Evolutionary conservation across 192 early-diverging fungal genomes (phyloP).

Genomic region (Umbelopsis vinacea): DNA sequence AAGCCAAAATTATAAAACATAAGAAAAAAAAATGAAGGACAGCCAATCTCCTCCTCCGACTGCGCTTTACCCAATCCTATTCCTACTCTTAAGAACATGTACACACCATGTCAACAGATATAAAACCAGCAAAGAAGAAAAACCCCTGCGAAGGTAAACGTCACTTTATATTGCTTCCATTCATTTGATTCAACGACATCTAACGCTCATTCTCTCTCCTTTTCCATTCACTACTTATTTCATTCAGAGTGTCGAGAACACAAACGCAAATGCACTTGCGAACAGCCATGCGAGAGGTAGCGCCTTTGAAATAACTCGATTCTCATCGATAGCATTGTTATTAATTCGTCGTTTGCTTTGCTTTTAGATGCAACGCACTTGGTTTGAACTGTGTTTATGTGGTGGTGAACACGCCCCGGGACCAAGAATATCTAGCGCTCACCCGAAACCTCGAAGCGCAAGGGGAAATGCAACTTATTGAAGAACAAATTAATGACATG

Average conservation of each 20-base stretch:
- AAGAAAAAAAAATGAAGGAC: neutral
- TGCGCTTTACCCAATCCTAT: neutral
- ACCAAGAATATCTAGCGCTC: neutral
- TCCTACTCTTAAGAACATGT: neutral
- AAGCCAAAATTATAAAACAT: neutral
- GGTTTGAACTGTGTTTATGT: slow-evolving; percentile 7
- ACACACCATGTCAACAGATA: neutral
- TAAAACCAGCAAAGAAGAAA: slow-evolving; percentile 3
- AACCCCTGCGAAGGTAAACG: slow-evolving; percentile 14
- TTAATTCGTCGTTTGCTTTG: neutral
- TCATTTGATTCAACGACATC: neutral
- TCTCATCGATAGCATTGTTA: neutral
- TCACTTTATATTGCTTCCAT: neutral
- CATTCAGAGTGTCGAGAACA: slow-evolving; percentile 6
- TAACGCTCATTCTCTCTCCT: neutral
- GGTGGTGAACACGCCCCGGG: neutral
- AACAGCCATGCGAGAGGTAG: slow-evolving; percentile 16
- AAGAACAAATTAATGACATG: neutral
- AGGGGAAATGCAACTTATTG: neutral
- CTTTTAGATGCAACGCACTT: neutral
- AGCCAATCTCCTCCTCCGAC: neutral
- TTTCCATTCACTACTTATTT: neutral
- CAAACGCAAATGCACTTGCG: slow-evolving; percentile 4
- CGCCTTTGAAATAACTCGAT: neutral
- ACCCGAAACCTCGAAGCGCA: neutral